Conservation (phyloP, 2,329 filamentous ascomycete species). For the Penicillium crustosum region DNA sequence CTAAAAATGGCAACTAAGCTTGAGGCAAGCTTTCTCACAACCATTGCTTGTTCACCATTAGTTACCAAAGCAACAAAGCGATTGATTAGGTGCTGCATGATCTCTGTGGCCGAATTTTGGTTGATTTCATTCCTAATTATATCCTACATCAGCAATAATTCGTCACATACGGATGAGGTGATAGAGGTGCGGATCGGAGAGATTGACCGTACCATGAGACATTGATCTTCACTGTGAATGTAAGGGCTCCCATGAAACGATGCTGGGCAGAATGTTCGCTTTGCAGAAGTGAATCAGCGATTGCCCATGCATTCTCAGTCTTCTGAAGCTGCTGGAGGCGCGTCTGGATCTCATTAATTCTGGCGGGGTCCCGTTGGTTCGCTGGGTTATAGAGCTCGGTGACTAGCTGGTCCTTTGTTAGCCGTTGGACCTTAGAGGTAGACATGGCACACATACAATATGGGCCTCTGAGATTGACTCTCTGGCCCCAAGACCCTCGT, state of each 20-base stretch:
- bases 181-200: not conserved
- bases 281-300: slow-evolving; percentile 73
- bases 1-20: slow-evolving; percentile 47
- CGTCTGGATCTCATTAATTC: slow-evolving; percentile 62
- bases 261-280: slow-evolving; percentile 67
- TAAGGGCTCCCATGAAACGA: slow-evolving; percentile 89
- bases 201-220: slow-evolving; percentile 66
- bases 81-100: slow-evolving; percentile 44
- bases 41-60: slow-evolving; percentile 38
- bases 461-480: slow-evolving; percentile 21
- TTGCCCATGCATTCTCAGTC: slow-evolving; percentile 77
- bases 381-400: slow-evolving; percentile 44
- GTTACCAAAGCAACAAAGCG: slow-evolving; percentile 45
- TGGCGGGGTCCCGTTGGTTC: slow-evolving; percentile 45
- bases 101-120: slow-evolving; percentile 33
- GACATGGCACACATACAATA: slow-evolving; percentile 2
- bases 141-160: not conserved
- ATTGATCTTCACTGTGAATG: slow-evolving; percentile 91
- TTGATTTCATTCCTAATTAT: slow-evolving; percentile 38
- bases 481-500: slow-evolving; percentile 7
- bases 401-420: slow-evolving; percentile 36
- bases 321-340: slow-evolving; percentile 76
- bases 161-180: too few relatives aligned
- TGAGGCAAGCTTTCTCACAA: slow-evolving; percentile 50
- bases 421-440: not conserved